A percentile compares a stretch with the other conserved stretches of the same genome.
These are phyloP conservation scores for Zychaea mexicana DNA, from an alignment of 371 early-diverging fungal species.

Conservation along the genomic window DNA sequence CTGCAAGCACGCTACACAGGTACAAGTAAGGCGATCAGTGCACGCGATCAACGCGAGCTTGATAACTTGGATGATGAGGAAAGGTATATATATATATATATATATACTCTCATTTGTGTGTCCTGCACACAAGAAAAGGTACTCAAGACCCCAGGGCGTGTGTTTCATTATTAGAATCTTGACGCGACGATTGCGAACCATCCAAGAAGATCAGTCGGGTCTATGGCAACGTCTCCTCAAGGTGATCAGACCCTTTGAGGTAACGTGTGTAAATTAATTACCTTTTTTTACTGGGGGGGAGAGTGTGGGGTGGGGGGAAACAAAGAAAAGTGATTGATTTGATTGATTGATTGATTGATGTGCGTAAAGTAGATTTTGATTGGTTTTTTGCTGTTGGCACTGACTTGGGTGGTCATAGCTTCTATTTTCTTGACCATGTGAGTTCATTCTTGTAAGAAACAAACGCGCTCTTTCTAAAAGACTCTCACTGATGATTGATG, in stretches of 20 bases:
- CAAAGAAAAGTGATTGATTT: too few species aligned
- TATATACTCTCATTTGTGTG: too few species aligned
- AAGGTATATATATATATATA: constrained; percentile 25
- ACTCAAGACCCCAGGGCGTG: too few species aligned
- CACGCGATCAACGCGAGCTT: constrained; percentile 42
- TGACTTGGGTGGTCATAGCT: constrained; percentile 36
- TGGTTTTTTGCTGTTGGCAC: constrained; percentile 32
- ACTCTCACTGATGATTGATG: too few species aligned
- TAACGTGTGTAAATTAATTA: too few species aligned
- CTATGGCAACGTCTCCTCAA: constrained; percentile 26
- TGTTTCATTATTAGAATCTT: constrained; percentile 30
- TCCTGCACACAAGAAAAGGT: too few species aligned
- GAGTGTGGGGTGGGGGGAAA: too few species aligned
- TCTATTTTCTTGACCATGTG: constrained; percentile 63
- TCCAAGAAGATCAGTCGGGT: constrained; percentile 35
- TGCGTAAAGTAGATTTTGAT: constrained; percentile 41
- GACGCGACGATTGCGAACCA: constrained; percentile 27
- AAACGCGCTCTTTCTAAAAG: not conserved
- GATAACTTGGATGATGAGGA: constrained; percentile 54
- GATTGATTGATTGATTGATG: too few species aligned
- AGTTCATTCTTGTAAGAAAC: constrained; percentile 18
- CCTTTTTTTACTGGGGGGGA: too few species aligned
- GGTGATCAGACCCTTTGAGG: constrained; percentile 46
- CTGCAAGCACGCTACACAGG: constrained; percentile 40
- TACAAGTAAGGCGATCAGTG: constrained; percentile 26